Conservation (phyloP, 345 rosid species). For the Reutealis trisperma region DNA sequence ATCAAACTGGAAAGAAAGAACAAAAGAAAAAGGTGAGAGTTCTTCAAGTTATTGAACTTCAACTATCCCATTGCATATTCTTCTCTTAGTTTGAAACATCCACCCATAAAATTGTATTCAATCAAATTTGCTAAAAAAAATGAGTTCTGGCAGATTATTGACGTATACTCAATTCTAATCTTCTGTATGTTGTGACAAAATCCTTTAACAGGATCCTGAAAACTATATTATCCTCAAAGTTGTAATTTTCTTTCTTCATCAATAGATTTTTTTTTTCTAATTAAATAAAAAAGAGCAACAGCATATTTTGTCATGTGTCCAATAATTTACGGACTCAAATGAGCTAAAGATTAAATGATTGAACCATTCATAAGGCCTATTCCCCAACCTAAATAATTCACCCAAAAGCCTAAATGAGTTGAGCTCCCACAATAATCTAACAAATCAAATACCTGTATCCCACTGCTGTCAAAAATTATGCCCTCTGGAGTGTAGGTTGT, state of each 20-base stretch:
- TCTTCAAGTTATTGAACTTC: not conserved
- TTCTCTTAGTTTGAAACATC: not conserved
- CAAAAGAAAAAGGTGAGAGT: not conserved
- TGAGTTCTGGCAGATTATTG: not conserved
- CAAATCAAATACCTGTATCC: constrained; percentile 56
- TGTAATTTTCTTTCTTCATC: too few relatives aligned
- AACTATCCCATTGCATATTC: not conserved
- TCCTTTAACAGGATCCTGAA: too few relatives aligned
- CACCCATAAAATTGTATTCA: not conserved
- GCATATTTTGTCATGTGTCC: not conserved
- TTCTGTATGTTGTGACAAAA: too few relatives aligned
- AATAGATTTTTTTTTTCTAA: too few relatives aligned
- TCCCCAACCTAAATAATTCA: not conserved
- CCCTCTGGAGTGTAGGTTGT: constrained; percentile 99
- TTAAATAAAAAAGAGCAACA: too few relatives aligned
- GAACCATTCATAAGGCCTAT: not conserved
- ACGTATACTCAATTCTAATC: too few relatives aligned
- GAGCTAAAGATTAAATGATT: not conserved
- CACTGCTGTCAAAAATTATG: constrained; percentile 62
- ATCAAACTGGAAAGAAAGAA: not conserved
- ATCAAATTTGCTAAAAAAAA: not conserved
- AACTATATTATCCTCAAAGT: too few relatives aligned
- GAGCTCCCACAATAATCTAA: constrained; percentile 3
- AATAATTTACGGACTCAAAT: not conserved
- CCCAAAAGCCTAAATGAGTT: not conserved